Percentiles rank a stretch among this genome's conserved stretches.
Conservation (phyloP, 2,329 filamentous ascomycete genomes). For the Pseudofabraea citricarpa region DNA sequence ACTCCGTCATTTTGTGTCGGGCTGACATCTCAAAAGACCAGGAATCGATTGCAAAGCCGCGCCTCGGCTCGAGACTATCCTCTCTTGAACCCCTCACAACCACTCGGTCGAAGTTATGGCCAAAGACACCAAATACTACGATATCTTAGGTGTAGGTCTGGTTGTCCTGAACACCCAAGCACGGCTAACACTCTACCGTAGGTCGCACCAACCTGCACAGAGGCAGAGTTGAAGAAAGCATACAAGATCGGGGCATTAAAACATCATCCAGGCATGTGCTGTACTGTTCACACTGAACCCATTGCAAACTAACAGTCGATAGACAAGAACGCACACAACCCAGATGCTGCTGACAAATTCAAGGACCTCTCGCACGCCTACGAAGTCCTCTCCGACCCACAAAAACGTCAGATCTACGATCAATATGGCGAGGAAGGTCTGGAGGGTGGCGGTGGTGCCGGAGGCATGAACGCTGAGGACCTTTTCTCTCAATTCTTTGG, state of each 20-base stretch:
- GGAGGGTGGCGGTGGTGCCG: constrained; percentile 74
- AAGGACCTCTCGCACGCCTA: constrained; percentile 96
- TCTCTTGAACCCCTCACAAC: constrained; percentile 3
- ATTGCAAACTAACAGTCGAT: constrained; percentile 12
- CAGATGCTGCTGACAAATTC: constrained; percentile 93
- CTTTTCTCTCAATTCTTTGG: constrained; percentile 97
- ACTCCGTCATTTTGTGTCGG: no score
- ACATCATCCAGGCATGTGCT: constrained; percentile 73
- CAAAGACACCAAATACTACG: constrained; percentile 76
- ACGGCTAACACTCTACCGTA: constrained; percentile 34
- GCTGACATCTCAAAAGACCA: background rate
- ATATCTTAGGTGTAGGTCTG: constrained; percentile 65
- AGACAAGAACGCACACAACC: constrained; percentile 98
- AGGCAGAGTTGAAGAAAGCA: constrained; percentile 84
- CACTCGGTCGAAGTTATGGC: constrained; percentile 53
- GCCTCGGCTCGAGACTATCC: constrained; percentile 2
- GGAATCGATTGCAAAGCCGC: background rate
- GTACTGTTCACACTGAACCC: constrained; percentile 10
- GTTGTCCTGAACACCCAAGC: constrained; percentile 8
- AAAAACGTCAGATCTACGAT: constrained; percentile 91
- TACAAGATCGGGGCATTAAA: constrained; percentile 82
- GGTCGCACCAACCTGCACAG: constrained; percentile 75
- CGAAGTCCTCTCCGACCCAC: constrained; percentile 85
- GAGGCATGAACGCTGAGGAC: constrained; percentile 92
- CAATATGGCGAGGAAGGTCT: constrained; percentile 97